Percentiles rank a stretch among this genome's conserved stretches.
These are phyloP conservation scores for Acer campestre DNA, from an alignment of 345 rosid genomes.

Conservation along the genomic window DNA sequence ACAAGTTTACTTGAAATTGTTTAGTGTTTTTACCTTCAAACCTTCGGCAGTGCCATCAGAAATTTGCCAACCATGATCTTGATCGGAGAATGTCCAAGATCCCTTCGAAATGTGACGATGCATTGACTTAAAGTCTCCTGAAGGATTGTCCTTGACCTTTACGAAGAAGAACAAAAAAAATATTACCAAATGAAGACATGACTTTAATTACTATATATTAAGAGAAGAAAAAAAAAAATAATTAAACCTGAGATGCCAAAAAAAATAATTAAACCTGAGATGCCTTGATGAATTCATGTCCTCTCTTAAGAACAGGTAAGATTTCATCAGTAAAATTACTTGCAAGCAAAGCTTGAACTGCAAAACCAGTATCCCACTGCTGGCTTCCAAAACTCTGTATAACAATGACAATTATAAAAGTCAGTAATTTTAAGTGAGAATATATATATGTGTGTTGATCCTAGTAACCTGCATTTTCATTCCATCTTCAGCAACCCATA, in stretches of 20 bases:
- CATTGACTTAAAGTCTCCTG: slow-evolving; percentile 46
- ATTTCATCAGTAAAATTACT: slow-evolving; percentile 49
- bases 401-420: background rate
- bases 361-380: slow-evolving; percentile 53
- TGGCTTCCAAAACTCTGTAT: slow-evolving; percentile 52
- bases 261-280: slow-evolving; percentile 52
- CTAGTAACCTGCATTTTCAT: slow-evolving; percentile 49
- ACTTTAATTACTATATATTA: no score
- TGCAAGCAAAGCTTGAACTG: slow-evolving; percentile 74
- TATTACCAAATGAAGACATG: background rate
- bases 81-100: slow-evolving; percentile 56
- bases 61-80: slow-evolving; percentile 62
- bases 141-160: slow-evolving; percentile 39
- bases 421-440: background rate
- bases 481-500: slow-evolving; percentile 62
- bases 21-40: slow-evolving; percentile 26
- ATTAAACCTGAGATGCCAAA: slow-evolving; percentile 55
- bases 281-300: slow-evolving; percentile 69
- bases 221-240: no score
- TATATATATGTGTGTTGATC: no score
- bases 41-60: slow-evolving; percentile 65
- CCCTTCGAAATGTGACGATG: slow-evolving; percentile 54
- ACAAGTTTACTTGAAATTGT: background rate
- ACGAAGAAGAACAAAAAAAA: no score
- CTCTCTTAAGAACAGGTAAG: slow-evolving; percentile 58